Conservation (phyloP, 176 grass and related monocot species). For the Cenchrus americanus region DNA sequence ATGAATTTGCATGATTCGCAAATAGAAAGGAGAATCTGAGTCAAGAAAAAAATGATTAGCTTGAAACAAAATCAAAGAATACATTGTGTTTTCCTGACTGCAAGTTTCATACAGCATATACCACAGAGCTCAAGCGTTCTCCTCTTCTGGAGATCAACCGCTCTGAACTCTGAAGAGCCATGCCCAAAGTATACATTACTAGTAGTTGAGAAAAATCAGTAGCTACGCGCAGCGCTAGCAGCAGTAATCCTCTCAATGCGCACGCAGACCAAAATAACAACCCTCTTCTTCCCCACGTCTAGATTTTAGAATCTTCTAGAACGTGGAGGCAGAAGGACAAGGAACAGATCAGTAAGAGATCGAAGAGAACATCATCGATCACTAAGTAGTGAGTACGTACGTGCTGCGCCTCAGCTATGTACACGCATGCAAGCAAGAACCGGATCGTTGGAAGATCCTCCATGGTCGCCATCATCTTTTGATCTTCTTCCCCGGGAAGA, state of each 20-base stretch:
- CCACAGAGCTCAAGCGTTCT: constrained; percentile 1
- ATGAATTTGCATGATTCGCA: not conserved
- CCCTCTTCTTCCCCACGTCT: not conserved
- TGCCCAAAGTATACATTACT: constrained; percentile 3
- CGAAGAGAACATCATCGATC: not conserved
- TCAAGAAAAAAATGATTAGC: not conserved
- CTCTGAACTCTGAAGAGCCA: constrained; percentile 17
- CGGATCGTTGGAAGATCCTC: not conserved
- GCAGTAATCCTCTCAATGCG: not conserved
- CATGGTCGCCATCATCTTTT: not conserved
- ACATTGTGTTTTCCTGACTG: constrained; percentile 39
- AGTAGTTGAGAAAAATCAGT: constrained; percentile 41
- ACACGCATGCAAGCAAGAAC: constrained; percentile 19
- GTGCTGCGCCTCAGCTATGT: constrained; percentile 34
- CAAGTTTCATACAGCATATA: constrained; percentile 25
- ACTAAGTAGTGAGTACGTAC: not conserved
- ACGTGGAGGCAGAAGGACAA: not conserved
- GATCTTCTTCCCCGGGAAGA: not conserved
- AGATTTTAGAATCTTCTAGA: constrained; percentile 5
- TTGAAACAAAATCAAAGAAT: constrained; percentile 43
- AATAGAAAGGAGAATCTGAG: not conserved
- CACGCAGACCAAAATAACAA: constrained; percentile 17
- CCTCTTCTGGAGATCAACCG: constrained; percentile 18
- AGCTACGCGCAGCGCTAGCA: constrained; percentile 20
- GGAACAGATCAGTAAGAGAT: not conserved